These are phyloP conservation scores for sunflower (Helianthus annuus) DNA, from an alignment of 129 eudicot genomes.

Conservation along the genomic window HanXRQr2.0-SUNRISE NC_035437.2:153661290-153661789, in stretches of 20 bases:
- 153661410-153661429: conserved; percentile 44
- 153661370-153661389: conserved; percentile 87
- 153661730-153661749: conserved; percentile 14
- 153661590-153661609: conserved; percentile 6
- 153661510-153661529: conserved; percentile 21
- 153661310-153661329: conserved; percentile 50
- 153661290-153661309: conserved; percentile 20
- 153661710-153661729: neutral
- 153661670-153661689: conserved; percentile 35
- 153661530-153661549: conserved; percentile 15
- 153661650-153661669: conserved; percentile 34
- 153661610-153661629: conserved; percentile 29
- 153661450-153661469: neutral
- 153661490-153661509: conserved; percentile 10
- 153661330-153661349: conserved; percentile 55
- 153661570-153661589: conserved; percentile 31
- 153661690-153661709: conserved; percentile 21
- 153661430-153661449: conserved; percentile 62
- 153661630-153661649: conserved; percentile 6
- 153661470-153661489: conserved; percentile 35
- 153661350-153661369: conserved; percentile 71
- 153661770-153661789: conserved; percentile 23
- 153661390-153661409: conserved; percentile 63
- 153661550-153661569: conserved; percentile 24
- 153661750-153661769: conserved; percentile 13